phyloP scores from a whole-genome alignment of 306 rosid genomes.

The Prunus kanzakura region DNA sequence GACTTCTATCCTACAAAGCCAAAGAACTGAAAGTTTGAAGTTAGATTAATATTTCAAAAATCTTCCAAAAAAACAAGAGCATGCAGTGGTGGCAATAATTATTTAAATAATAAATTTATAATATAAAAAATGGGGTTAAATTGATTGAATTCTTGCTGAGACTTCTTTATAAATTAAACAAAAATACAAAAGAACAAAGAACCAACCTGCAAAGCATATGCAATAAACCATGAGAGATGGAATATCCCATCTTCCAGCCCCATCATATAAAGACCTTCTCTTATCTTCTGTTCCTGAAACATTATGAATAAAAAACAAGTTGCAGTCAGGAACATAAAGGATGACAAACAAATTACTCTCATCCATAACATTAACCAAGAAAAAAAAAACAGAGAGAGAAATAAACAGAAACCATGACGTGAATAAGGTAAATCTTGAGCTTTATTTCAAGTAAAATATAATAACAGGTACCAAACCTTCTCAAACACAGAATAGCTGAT shows the following conservation, averaged over 20 bases:
- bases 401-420: background rate
- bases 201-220: slow-evolving; percentile 85
- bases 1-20: background rate
- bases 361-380: slow-evolving; percentile 3
- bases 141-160: too few species aligned
- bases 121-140: too few species aligned
- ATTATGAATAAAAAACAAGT: slow-evolving; percentile 8
- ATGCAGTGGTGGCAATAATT: background rate
- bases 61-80: background rate
- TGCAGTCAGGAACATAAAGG: slow-evolving; percentile 22
- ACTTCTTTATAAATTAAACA: background rate
- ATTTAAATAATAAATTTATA: too few species aligned
- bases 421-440: slow-evolving; percentile 22
- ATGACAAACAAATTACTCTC: slow-evolving; percentile 7
- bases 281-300: slow-evolving; percentile 91
- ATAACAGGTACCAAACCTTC: slow-evolving; percentile 59
- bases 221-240: slow-evolving; percentile 88
- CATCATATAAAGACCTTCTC: slow-evolving; percentile 98
- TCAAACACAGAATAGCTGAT: slow-evolving; percentile 87
- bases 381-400: background rate
- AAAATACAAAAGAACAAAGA: slow-evolving; percentile 12
- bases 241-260: slow-evolving; percentile 87
- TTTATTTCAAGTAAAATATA: slow-evolving; percentile 6
- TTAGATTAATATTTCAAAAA: background rate
- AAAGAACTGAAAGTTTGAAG: background rate